These are phyloP conservation scores for Fragaria ananassa DNA, from an alignment of 306 rosid species.

Conservation along the genomic window DNA sequence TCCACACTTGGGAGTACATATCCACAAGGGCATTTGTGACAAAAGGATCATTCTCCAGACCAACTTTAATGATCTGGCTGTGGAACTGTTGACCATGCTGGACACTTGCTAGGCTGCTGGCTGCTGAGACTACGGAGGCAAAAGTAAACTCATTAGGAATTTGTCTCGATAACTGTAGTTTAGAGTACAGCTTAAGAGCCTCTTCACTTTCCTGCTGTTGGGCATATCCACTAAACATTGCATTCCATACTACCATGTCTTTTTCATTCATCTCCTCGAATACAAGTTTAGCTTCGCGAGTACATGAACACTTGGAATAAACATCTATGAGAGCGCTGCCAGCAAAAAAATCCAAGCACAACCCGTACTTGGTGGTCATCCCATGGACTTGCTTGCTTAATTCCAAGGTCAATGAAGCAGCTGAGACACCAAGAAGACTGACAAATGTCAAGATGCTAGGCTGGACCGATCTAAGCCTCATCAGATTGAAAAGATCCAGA, in stretches of 20 bases:
- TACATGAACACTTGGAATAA: slow-evolving; percentile 70
- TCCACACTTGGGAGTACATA: slow-evolving; percentile 88
- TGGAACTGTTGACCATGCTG: slow-evolving; percentile 77
- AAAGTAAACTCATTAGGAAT: slow-evolving; percentile 79
- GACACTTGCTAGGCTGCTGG: slow-evolving; percentile 71
- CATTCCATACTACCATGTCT: slow-evolving; percentile 90
- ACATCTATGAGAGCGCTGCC: slow-evolving; percentile 86
- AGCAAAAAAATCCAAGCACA: slow-evolving; percentile 60
- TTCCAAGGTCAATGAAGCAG: slow-evolving; percentile 48
- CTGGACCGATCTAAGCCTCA: slow-evolving; percentile 53
- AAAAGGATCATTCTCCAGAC: slow-evolving; percentile 65
- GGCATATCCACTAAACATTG: slow-evolving; percentile 66
- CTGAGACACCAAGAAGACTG: slow-evolving; percentile 81
- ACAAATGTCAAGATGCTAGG: slow-evolving; percentile 70
- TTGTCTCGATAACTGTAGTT: slow-evolving; percentile 49
- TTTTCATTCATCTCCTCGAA: slow-evolving; percentile 62
- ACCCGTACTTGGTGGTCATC: slow-evolving; percentile 61
- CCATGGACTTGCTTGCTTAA: slow-evolving; percentile 75
- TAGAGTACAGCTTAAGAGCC: slow-evolving; percentile 62
- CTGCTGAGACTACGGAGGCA: slow-evolving; percentile 63
- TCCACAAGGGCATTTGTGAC: slow-evolving; percentile 72
- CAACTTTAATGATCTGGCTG: slow-evolving; percentile 69
- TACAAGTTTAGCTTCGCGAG: slow-evolving; percentile 62
- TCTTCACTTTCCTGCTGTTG: slow-evolving; percentile 61
- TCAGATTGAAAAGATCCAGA: slow-evolving; percentile 52